Base-by-base conservation (phyloP, 148 eudicot genomes). In the Selenicereus undatus region DNA sequence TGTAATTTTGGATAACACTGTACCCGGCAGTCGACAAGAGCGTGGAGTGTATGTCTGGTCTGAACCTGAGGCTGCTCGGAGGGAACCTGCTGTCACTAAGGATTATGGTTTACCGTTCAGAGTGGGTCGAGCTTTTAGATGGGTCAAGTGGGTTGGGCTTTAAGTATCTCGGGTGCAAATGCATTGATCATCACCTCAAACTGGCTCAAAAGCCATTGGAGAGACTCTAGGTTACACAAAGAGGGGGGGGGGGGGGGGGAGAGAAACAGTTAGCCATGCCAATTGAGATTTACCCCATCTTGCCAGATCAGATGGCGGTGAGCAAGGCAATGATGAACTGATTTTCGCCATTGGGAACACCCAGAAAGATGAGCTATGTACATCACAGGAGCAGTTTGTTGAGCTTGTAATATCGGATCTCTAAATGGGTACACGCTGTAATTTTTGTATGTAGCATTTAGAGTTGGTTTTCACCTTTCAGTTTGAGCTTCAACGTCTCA, bases 71-170 rank as follows among this genome's bases (percentile, higher is more conserved):
- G 89, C 97, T 76, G 97, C 98, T 26, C 86, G 93, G 86, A 87
- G 97, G 79, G 98, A 95, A 83, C 93, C 97, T 32, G 93, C 97
- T 9, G 98, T 95, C 71, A 89, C 84, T 72, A 89, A 93, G 81
- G 98, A 95, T 86, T 95, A 95, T 14, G 94, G 86, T 79, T 81
- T 95, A 71, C 98, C 98, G 24, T 95, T 91, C 20, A 89, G 94
- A 82, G 93, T 93, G 39, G 97, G 98, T 5, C 93, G 89, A 50
- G 60, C 82, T 76, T 95, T 95, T 88, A 89, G 92, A 89, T 95
- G 98, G 98, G 98, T 95, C n/a, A 95, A 93, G 83, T 95, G 98
- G 94, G 97, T 95, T 65, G 98, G 98, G 35, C 91, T 95, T 18
- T 95, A 76, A 79, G 29, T 13, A 32, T 56, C 21, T 71, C 36